Evolutionary conservation across 2,329 filamentous ascomycete genomes (phyloP), one percentile per base, ranked within the genome.

Genomic region (Pseudocercospora vitis): DNA sequence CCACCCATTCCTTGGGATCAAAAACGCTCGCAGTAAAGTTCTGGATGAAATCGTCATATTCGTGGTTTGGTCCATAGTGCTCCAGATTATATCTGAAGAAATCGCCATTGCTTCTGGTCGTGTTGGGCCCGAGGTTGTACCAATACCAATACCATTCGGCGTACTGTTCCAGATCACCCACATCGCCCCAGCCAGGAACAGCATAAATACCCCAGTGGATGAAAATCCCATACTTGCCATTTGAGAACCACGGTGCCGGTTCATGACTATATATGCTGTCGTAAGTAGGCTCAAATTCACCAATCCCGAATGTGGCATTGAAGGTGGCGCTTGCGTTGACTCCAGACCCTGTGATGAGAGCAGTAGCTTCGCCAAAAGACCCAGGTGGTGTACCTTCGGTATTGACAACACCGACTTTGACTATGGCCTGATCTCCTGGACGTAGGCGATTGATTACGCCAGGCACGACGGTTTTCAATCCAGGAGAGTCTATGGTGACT

Each of bases 161-260:
- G 21, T 67, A 67, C 9, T 58, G 55, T 47, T 64, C 59, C 63
- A 73, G 71, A 3, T 68, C 57, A 7, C 65, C 65, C 2, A 59
- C 58, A 35, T 75, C 74, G 1, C 81, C 81, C 79, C 80, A 84
- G 3, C 76, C 80, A 0, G 81, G 77, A 0, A 83, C 80, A 0
- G 78, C 67, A 58, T 82, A 84, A 0, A 76, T 70, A 0, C 81
- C 81, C 66, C 81, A 83, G 55, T 83, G 81, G 33, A 83, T 79
- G 61, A 84, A 83, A 31, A 84, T 83, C 0, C 81, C 81, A 56
- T 73, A 84, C 53, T 84, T 84, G 18, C 72, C 77, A 35, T 76
- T 71, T 50, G 79, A 73, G 58, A 76, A 84, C 81, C 81, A 83
- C 4, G 73, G 69, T 0, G 37, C 37, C 8, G 37, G 21, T 14